Evolutionary conservation across 192 early-diverging fungal genomes (phyloP).

Genomic region (Podila clonocystis): DNA sequence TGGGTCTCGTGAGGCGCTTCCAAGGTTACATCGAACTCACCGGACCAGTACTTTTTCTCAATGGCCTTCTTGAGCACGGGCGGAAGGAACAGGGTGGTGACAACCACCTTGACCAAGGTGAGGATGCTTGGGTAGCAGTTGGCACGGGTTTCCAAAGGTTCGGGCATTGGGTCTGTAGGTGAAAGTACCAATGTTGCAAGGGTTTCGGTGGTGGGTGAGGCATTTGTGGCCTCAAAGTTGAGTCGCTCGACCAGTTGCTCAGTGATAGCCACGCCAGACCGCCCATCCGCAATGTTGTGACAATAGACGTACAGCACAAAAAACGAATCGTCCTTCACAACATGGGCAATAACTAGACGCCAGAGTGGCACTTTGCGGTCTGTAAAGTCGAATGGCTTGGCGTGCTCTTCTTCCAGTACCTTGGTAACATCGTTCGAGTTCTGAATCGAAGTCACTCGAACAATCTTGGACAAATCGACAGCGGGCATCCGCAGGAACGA

Average conservation of each 20-base stretch:
- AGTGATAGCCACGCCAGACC: no score
- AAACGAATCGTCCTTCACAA: constrained; percentile 23
- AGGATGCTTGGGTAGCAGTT: no score
- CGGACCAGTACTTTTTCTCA: constrained; percentile 17
- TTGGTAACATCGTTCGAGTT: neutral
- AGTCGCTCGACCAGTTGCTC: no score
- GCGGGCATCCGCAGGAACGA: constrained; percentile 26
- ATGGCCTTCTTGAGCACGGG: no score
- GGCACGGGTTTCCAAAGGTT: no score
- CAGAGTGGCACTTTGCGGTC: constrained; percentile 23
- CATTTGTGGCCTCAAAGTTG: no score
- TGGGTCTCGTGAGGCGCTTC: constrained; percentile 8
- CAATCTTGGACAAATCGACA: constrained; percentile 9
- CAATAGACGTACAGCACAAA: constrained; percentile 9
- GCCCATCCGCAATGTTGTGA: no score
- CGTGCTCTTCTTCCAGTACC: constrained; percentile 27
- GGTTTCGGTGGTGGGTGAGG: no score
- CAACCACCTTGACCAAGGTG: no score
- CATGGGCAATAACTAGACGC: constrained; percentile 23
- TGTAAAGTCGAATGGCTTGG: neutral
- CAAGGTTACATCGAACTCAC: constrained; percentile 23
- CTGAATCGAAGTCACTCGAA: constrained; percentile 9
- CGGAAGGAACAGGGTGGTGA: no score
- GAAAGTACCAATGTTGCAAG: no score
- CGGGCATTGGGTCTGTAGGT: no score